phyloP scores from a whole-genome alignment of 306 rosid genomes.

The Hippophae gyantsensis region DNA sequence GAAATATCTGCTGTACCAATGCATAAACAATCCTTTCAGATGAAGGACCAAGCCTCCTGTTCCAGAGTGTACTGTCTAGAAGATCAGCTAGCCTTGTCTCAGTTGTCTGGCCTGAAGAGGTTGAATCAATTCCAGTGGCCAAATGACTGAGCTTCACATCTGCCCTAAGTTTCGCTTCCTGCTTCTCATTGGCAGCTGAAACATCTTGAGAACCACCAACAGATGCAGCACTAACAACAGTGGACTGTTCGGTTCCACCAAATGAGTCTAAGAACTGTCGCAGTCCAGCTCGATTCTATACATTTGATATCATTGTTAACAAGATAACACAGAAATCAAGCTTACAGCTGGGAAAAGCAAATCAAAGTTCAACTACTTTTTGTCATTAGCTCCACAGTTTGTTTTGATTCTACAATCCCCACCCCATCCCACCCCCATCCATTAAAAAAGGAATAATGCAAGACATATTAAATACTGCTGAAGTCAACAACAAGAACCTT shows the following conservation, averaged over 20 bases:
- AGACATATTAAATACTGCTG: slow-evolving; percentile 8
- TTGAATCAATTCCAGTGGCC: slow-evolving; percentile 66
- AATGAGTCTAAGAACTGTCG: slow-evolving; percentile 95
- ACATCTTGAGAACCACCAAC: slow-evolving; percentile 45
- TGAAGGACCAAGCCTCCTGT: slow-evolving; percentile 93
- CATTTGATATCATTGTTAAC: slow-evolving; percentile 23
- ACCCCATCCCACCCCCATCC: not conserved
- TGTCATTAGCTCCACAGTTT: not conserved
- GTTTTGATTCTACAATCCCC: not conserved
- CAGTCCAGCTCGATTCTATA: slow-evolving; percentile 84
- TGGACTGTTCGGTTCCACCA: slow-evolving; percentile 77
- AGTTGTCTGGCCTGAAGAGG: slow-evolving; percentile 48
- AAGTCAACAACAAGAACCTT: slow-evolving; percentile 48
- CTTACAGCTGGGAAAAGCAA: not conserved
- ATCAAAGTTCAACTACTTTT: not conserved
- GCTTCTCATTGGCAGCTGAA: slow-evolving; percentile 47
- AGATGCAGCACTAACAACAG: slow-evolving; percentile 27
- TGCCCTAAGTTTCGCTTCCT: slow-evolving; percentile 54
- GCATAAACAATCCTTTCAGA: slow-evolving; percentile 96
- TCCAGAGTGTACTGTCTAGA: slow-evolving; percentile 96
- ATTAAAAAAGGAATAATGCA: not conserved
- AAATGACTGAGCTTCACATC: slow-evolving; percentile 93
- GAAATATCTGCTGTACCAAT: slow-evolving; percentile 93
- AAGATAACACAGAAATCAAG: not conserved
- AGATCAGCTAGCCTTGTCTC: slow-evolving; percentile 96